A percentile compares a stretch with the other conserved stretches of the same genome.
phyloP scores from a whole-genome alignment of 495 filamentous ascomycete species.

The Tuber brumale region DNA sequence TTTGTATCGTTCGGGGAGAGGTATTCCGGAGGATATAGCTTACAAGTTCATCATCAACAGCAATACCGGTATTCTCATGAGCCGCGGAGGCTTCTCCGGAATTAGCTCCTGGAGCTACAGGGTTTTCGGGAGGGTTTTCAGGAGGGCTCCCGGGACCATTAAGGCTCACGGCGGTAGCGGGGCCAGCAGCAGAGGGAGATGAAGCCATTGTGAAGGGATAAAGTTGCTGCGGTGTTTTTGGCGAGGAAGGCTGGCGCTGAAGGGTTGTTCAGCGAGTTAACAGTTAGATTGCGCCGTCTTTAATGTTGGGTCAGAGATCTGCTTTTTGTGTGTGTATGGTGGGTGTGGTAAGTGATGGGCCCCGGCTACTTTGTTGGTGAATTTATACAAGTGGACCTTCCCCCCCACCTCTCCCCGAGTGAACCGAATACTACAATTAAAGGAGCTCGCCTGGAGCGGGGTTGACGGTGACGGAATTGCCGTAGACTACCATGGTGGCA shows the following conservation, averaged over 20 bases:
- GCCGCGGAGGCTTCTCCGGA: neutral
- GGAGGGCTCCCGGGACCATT: too few species aligned
- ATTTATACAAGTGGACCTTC: neutral
- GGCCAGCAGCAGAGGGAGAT: neutral
- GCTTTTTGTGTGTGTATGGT: neutral
- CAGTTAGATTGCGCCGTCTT: neutral
- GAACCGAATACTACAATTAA: neutral
- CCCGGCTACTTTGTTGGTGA: neutral
- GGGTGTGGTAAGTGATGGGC: neutral
- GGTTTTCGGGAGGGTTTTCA: neutral
- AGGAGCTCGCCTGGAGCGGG: neutral
- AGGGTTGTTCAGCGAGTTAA: neutral
- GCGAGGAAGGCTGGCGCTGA: neutral
- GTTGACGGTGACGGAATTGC: neutral
- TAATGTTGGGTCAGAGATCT: neutral
- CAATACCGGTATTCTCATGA: neutral
- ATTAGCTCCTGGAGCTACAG: neutral
- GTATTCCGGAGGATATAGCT: neutral
- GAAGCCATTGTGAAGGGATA: neutral
- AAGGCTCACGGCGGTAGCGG: neutral
- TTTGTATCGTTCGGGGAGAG: neutral
- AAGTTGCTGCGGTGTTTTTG: neutral
- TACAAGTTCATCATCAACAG: neutral
- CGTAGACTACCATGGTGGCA: neutral
- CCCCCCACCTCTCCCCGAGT: neutral